These are phyloP conservation scores for Peronospora belbahrii DNA, from an alignment of 352 stramenopile species.

Conservation along the genomic window DNA sequence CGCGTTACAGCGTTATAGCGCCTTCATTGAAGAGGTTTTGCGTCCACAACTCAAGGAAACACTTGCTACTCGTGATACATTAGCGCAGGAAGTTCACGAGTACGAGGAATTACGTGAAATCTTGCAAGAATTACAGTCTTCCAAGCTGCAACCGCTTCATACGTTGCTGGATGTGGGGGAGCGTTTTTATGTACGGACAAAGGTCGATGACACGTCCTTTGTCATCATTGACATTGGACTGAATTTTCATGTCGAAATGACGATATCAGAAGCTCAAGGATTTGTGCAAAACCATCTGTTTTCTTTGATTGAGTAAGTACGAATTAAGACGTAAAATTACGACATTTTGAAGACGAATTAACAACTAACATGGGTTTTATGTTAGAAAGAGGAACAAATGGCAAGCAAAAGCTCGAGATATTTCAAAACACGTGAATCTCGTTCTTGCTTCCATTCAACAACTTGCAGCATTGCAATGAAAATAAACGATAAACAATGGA, in stretches of 20 bases:
- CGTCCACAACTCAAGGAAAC: slow-evolving; percentile 58
- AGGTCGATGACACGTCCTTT: slow-evolving; percentile 46
- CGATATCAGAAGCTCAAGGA: slow-evolving; percentile 38
- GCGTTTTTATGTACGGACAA: slow-evolving; percentile 65
- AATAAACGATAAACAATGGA: neutral
- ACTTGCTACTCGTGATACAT: slow-evolving; percentile 40
- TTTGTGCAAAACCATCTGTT: slow-evolving; percentile 52
- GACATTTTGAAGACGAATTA: neutral
- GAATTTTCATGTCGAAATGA: slow-evolving; percentile 78
- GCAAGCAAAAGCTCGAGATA: slow-evolving; percentile 60
- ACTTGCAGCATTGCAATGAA: slow-evolving; percentile 55
- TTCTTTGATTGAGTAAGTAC: slow-evolving; percentile 39
- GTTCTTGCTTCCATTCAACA: slow-evolving; percentile 72
- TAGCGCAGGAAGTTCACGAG: slow-evolving; percentile 48
- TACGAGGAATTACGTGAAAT: slow-evolving; percentile 53
- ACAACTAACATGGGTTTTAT: neutral
- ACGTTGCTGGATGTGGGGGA: slow-evolving; percentile 66
- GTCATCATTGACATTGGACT: slow-evolving; percentile 66
- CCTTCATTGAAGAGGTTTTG: slow-evolving; percentile 63
- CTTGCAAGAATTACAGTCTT: slow-evolving; percentile 24
- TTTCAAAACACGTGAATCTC: slow-evolving; percentile 67
- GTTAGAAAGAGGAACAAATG: slow-evolving; percentile 53
- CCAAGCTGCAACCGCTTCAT: slow-evolving; percentile 17
- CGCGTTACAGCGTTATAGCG: slow-evolving; percentile 50
- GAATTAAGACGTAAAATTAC: neutral